Conservation (phyloP, 108 stramenopile species). For the Licmophora abbreviata region DNA sequence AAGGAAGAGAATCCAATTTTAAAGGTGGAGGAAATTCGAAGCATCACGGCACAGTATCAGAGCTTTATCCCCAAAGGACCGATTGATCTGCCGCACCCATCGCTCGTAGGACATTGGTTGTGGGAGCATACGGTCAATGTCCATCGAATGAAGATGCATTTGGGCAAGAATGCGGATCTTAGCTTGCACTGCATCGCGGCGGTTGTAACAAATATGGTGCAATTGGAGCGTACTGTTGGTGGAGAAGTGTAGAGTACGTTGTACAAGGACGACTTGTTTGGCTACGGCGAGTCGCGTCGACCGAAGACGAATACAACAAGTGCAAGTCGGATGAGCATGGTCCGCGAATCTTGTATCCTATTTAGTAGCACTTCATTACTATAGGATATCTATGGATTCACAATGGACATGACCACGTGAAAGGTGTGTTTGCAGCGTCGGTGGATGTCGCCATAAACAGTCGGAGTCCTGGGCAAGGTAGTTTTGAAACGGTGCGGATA, state of each 20-base stretch:
- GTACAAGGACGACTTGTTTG: background rate
- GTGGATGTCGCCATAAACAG: too few relatives aligned
- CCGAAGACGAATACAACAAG: too few relatives aligned
- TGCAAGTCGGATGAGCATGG: too few relatives aligned
- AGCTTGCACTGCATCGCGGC: slow-evolving; percentile 13
- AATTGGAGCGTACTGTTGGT: slow-evolving; percentile 6
- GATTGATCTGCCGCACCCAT: slow-evolving; percentile 5
- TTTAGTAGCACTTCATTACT: too few relatives aligned
- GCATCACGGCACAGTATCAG: slow-evolving; percentile 15
- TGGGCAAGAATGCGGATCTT: slow-evolving; percentile 14
- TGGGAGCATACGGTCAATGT: slow-evolving; percentile 14
- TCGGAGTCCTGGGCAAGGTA: too few relatives aligned
- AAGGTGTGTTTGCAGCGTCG: too few relatives aligned
- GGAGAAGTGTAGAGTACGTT: background rate
- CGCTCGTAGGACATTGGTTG: slow-evolving; percentile 13
- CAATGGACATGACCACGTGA: too few relatives aligned
- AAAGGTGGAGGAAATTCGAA: slow-evolving; percentile 12
- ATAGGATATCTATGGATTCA: too few relatives aligned
- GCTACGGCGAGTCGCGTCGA: too few relatives aligned
- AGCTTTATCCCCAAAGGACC: slow-evolving; percentile 8
- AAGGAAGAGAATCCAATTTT: background rate
- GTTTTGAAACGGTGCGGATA: too few relatives aligned
- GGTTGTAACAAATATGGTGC: slow-evolving; percentile 11
- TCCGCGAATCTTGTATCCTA: too few relatives aligned
- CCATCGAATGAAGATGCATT: slow-evolving; percentile 16